Evolutionary conservation across 345 rosid species (phyloP).

Genomic region (Gynandropsis gynandra): DNA sequence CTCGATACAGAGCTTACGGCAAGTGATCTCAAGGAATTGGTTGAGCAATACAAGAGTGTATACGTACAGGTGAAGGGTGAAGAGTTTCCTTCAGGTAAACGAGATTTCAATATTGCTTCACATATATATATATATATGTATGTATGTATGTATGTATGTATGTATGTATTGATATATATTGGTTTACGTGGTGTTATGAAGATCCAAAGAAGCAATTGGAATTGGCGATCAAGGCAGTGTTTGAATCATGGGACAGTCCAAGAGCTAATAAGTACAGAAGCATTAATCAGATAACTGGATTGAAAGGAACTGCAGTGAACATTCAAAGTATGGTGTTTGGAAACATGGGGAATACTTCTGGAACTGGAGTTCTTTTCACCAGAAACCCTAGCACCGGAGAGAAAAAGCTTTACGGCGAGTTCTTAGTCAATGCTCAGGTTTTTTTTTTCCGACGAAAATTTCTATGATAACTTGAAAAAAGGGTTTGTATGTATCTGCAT

Average conservation of each 20-base stretch:
- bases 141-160: no score
- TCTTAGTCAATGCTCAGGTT: slow-evolving; percentile 92
- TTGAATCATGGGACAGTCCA: slow-evolving; percentile 91
- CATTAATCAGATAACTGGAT: slow-evolving; percentile 82
- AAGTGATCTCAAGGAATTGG: slow-evolving; percentile 70
- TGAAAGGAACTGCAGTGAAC: slow-evolving; percentile 90
- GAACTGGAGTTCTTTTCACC: slow-evolving; percentile 91
- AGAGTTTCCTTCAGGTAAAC: slow-evolving; percentile 92
- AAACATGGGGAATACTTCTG: slow-evolving; percentile 91
- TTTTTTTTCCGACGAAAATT: background rate
- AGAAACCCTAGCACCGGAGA: slow-evolving; percentile 94
- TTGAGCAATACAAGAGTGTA: slow-evolving; percentile 72
- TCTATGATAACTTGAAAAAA: slow-evolving; percentile 14
- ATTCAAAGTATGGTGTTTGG: slow-evolving; percentile 95
- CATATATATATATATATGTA: no score
- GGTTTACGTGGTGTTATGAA: no score
- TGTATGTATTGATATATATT: no score
- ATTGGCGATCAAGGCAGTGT: slow-evolving; percentile 68
- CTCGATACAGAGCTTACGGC: slow-evolving; percentile 72
- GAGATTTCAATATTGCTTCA: no score
- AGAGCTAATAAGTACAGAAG: slow-evolving; percentile 76
- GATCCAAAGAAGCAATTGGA: slow-evolving; percentile 74
- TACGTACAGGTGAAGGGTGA: slow-evolving; percentile 55
- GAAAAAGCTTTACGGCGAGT: slow-evolving; percentile 86
- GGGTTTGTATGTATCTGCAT: background rate